A percentile compares a stretch with the other conserved stretches of the same genome.
Evolutionary conservation across 805 yeast genomes (phyloP).

Genomic region (Ogataea minuta): DNA sequence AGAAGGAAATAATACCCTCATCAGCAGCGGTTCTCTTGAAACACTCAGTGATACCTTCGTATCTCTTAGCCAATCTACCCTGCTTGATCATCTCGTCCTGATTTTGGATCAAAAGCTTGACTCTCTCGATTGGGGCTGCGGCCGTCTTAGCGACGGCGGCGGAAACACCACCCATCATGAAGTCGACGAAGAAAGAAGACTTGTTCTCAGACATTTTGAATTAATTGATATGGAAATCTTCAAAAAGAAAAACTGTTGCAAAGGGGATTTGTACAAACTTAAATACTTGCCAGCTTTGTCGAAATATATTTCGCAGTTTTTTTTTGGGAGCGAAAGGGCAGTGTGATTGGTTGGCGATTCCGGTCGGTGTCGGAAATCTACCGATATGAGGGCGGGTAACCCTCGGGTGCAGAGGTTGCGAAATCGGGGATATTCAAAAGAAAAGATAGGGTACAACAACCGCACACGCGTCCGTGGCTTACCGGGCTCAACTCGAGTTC

Average conservation of each 20-base stretch:
- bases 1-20: conserved; percentile 91
- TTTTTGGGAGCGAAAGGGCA: conserved; percentile 7
- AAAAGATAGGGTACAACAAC: neutral
- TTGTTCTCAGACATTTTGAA: conserved; percentile 36
- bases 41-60: conserved; percentile 90
- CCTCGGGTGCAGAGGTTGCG: neutral
- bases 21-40: conserved; percentile 92
- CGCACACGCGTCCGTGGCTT: no score
- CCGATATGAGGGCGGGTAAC: conserved; percentile 5
- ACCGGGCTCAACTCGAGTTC: no score
- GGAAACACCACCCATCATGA: conserved; percentile 98
- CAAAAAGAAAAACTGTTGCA: conserved; percentile 15
- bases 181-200: conserved; percentile 58
- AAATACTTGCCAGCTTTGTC: conserved; percentile 24
- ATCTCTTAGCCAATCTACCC: conserved; percentile 85
- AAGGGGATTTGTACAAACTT: conserved; percentile 18
- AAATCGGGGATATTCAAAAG: neutral
- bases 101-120: conserved; percentile 92
- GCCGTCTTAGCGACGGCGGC: conserved; percentile 98
- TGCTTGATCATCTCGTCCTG: conserved; percentile 98
- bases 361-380: conserved; percentile 10
- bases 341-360: conserved; percentile 18
- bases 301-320: conserved; percentile 20
- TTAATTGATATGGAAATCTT: conserved; percentile 14
- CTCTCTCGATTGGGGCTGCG: conserved; percentile 97